Evolutionary conservation across 495 filamentous ascomycete genomes (phyloP), one percentile per base, ranked within the genome.

Genomic region (Aspergillus cavernicola): DNA sequence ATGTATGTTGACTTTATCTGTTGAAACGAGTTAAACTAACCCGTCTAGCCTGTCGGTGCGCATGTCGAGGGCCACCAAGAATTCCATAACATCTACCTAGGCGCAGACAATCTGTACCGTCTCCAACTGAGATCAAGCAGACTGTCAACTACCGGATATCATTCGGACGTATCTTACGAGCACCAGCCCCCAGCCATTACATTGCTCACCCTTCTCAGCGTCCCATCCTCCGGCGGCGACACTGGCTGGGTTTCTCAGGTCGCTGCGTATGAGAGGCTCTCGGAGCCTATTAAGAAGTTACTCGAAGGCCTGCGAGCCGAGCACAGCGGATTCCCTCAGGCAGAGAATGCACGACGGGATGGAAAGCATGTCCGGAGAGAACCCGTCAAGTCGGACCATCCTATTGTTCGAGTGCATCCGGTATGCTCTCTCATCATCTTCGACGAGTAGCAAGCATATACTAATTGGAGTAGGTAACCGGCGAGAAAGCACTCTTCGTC

Each of bases 141-240:
- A 13, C 18, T 51, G 8, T 22, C 48, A 1, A 51, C 48, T 6
- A 42, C 48, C 3, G 37, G 48, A 1, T 52, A 45, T 22, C 40
- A 52, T 11, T 43, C 50, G 10, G 50, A 85, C 66, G 80, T 85
- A 8, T 86, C 86, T 0, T 89, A 88, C 48, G 88, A 92, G 64
- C 67, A 85, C 29, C 87, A 90, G 60, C 86, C 88, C n/a, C 87
- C 86, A 2, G 85, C 83, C 2, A 88, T 88, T 61, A 90, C 87
- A 6, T 81, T 83, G 5, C 72, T 90, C 29, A 87, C 86, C 41
- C 65, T 90, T 1, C 74, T 90, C 1, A 79, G 80, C 1, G 86
- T 85, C 0, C 87, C 87, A 6, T 77, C 84, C 2, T 69, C 72
- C 4, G 84, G 83, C 9, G 86, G 84, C 8, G 88, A 90, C 55